Percentiles rank a stretch among this genome's conserved stretches.
Evolutionary conservation across 2,329 filamentous ascomycete genomes (phyloP).

Genomic region (Epichloe amarillans): DNA sequence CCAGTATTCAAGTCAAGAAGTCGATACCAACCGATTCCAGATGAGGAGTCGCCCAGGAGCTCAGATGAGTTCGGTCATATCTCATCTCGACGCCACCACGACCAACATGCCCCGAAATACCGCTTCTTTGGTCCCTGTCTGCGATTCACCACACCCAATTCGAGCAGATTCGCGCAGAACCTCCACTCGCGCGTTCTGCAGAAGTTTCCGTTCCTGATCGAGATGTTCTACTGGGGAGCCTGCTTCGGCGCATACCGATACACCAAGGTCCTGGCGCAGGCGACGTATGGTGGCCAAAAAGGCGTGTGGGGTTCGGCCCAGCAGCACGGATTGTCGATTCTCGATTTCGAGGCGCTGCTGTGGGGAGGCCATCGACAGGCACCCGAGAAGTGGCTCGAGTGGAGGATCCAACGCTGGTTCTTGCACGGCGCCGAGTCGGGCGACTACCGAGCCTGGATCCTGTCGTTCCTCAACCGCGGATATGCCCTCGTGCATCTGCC

Average conservation of each 20-base stretch:
- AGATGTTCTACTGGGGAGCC: constrained; percentile 58
- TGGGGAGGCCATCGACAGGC: constrained; percentile 5
- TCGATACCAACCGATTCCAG: constrained; percentile 12
- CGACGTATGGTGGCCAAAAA: constrained; percentile 6
- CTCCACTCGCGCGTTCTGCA: constrained; percentile 49
- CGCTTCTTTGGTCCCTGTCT: constrained; percentile 8
- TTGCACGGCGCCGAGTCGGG: constrained; percentile 36
- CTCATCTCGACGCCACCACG: constrained; percentile 2
- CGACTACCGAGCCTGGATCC: constrained; percentile 25
- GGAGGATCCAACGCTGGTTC: constrained; percentile 42
- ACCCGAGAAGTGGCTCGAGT: constrained; percentile 8
- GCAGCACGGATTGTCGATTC: constrained; percentile 4
- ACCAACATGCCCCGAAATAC: constrained; percentile 8
- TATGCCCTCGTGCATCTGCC: constrained; percentile 65
- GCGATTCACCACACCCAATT: constrained; percentile 45
- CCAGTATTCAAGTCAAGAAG: constrained; percentile 15
- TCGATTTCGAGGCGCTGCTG: constrained; percentile 6
- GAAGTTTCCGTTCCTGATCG: constrained; percentile 58
- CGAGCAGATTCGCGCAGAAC: constrained; percentile 42
- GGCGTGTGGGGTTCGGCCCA: constrained; percentile 26
- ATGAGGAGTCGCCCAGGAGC: constrained; percentile 13
- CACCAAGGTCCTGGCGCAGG: constrained; percentile 8
- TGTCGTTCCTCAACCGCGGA: constrained; percentile 53
- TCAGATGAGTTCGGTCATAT: constrained; percentile 11
- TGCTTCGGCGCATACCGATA: constrained; percentile 6